A percentile compares a stretch with the other conserved stretches of the same genome.
Conservation (phyloP, 345 rosid species). For the Abelmoschus esculentus region DNA sequence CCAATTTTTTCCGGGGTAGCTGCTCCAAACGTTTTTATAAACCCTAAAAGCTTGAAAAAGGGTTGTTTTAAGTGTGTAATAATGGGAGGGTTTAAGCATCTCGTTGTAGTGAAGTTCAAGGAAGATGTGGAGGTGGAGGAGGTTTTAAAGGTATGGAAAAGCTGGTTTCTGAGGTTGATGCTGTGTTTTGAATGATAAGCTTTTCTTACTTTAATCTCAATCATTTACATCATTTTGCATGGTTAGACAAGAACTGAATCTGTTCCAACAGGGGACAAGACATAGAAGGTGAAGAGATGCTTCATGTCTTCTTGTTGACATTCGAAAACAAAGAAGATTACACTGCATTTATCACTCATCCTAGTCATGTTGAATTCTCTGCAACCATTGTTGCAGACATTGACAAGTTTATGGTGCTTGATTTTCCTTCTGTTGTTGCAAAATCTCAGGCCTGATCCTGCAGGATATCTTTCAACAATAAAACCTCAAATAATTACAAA, state of each 20-base stretch:
- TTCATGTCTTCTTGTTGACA: slow-evolving; percentile 75
- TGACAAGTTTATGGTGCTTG: slow-evolving; percentile 67
- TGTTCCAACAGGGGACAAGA: slow-evolving; percentile 63
- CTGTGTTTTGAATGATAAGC: slow-evolving; percentile 78
- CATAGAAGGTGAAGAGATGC: slow-evolving; percentile 71
- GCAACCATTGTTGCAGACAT: slow-evolving; percentile 64
- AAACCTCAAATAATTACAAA: too few species aligned
- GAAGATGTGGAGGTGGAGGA: slow-evolving; percentile 56
- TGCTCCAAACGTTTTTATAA: too few species aligned
- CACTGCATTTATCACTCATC: slow-evolving; percentile 51
- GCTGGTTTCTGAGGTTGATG: slow-evolving; percentile 57
- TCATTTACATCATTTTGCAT: too few species aligned
- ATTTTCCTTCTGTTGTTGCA: slow-evolving; percentile 47
- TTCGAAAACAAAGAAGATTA: slow-evolving; percentile 72
- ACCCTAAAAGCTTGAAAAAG: not conserved
- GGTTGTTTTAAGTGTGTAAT: not conserved
- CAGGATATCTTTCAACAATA: not conserved
- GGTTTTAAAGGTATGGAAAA: slow-evolving; percentile 79
- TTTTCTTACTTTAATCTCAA: not conserved
- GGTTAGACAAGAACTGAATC: not conserved
- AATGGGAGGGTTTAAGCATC: slow-evolving; percentile 72
- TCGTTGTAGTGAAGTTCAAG: slow-evolving; percentile 83
- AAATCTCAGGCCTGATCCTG: slow-evolving; percentile 32
- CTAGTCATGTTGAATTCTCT: slow-evolving; percentile 71
- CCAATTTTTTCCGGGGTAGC: too few species aligned